Base-by-base conservation (phyloP, 1,284 basidiomycete genomes). In the Rhodotorula sp. region DNA sequence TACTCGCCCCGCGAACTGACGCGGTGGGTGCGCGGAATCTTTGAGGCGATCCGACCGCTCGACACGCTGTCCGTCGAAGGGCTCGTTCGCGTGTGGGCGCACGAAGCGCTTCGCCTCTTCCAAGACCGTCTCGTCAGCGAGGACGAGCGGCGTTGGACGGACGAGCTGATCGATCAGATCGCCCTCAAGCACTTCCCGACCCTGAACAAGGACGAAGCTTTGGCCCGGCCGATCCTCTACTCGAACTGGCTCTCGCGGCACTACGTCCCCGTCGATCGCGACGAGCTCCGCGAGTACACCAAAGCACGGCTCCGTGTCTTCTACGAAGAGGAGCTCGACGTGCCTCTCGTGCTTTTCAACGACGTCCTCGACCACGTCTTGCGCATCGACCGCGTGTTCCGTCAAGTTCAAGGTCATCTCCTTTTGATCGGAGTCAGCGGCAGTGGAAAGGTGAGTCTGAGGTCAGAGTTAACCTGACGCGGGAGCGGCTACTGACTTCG, bases 161-260 rank as follows among this genome's bases (percentile, higher is more conserved):
- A 99, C 79, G 90, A 92, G 69, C 86, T 89, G 76, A 91, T 99
- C 68, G 92, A 99, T 80, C 77, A 84, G n/a, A 88, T 87, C 23
- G 95, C 95, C 0, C 84, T 89, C 83, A 85, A 88, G 69, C 88
- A 95, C 80, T 99, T 99, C 88, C 95, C 95, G 0, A 94, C 90
- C 10, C 89, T 97, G 80, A 89, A 92, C 79, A 85, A 86, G 47
- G 87, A 88, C 26, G 92, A 95, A 79, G 90, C 92, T 1, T 85
- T 99, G 43, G 82, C 79, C 34, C 87, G 97, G 28, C 97, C 97
- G 0, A 95, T 99, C 76, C 84, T 99, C 49, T 99, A 95, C 85
- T 97, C 94, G 7, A 98, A 99, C 81, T 99, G 97, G 97, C 97
- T 95, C 1, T 95, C 95, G n/a, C 93, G 95, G 82, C 85, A 97